Evolutionary conservation across 371 early-diverging fungal genomes (phyloP).

Genomic region (Sporodiniella umbellata): DNA sequence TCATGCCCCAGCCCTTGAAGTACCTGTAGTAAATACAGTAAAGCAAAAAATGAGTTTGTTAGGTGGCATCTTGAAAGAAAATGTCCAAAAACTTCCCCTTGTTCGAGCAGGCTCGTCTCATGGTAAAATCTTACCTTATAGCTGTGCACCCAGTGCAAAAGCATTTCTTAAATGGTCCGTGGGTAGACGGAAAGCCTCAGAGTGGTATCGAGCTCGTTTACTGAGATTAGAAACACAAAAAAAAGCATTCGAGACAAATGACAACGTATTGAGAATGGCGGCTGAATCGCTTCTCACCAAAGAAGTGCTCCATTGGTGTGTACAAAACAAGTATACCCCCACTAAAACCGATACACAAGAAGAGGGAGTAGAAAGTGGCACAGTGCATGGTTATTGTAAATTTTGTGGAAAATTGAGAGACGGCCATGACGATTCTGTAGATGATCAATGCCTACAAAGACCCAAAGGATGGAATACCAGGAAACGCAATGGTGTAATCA

Average conservation of each 20-base stretch:
- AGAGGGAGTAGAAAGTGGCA: conserved; percentile 3
- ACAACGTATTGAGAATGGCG: conserved; percentile 31
- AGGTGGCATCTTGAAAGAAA: conserved; percentile 31
- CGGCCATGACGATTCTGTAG: conserved; percentile 16
- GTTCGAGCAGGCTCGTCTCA: conserved; percentile 24
- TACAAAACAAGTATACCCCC: conserved; percentile 31
- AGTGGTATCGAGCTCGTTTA: conserved; percentile 45
- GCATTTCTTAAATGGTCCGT: conserved; percentile 32
- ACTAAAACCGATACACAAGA: conserved; percentile 14
- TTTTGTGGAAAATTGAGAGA: conserved; percentile 39
- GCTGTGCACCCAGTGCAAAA: conserved; percentile 27
- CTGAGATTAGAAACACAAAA: conserved; percentile 33
- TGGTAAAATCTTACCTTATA: conserved; percentile 25
- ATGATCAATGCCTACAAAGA: conserved; percentile 27
- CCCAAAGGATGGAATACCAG: conserved; percentile 34
- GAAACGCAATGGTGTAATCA: conserved; percentile 26
- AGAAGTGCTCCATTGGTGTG: conserved; percentile 40
- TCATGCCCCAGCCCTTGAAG: background rate
- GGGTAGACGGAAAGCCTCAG: conserved; percentile 40
- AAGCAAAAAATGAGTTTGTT: conserved; percentile 37
- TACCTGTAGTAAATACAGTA: conserved; percentile 6
- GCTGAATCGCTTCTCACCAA: conserved; percentile 34
- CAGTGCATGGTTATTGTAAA: conserved; percentile 28
- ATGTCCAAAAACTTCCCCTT: conserved; percentile 27
- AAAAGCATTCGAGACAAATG: conserved; percentile 24